phyloP scores from a whole-genome alignment of 331 rosid species.

The Malus hybrid region DNA sequence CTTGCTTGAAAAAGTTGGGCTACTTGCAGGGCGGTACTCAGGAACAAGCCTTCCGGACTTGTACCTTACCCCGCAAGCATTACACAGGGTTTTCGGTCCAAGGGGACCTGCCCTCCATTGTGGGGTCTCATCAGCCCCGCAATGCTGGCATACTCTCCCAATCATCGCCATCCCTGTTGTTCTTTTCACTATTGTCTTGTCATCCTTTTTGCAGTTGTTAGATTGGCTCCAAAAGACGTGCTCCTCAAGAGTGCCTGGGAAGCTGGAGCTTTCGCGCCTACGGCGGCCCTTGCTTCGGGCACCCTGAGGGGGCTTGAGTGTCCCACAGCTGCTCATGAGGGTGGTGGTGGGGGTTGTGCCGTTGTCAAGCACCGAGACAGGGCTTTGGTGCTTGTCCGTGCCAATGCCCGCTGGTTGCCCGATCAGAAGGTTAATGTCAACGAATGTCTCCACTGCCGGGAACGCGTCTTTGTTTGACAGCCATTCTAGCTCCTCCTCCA shows the following conservation, averaged over 20 bases:
- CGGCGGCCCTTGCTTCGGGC: conserved; percentile 52
- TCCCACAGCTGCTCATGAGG: conserved; percentile 43
- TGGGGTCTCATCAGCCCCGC: conserved; percentile 72
- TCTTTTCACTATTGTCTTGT: conserved; percentile 14
- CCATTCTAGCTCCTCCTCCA: conserved; percentile 90
- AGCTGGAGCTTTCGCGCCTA: conserved; percentile 16
- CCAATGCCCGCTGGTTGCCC: background rate
- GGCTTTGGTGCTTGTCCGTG: conserved; percentile 32
- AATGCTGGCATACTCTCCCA: conserved; percentile 65
- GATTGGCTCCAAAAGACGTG: conserved; percentile 27
- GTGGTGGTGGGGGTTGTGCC: conserved; percentile 46
- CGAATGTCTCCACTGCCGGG: conserved; percentile 63
- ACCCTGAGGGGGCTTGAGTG: conserved; percentile 50
- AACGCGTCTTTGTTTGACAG: conserved; percentile 70
- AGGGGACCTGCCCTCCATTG: conserved; percentile 86
- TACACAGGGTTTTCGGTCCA: conserved; percentile 78
- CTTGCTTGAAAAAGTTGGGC: background rate
- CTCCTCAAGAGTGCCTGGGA: conserved; percentile 19
- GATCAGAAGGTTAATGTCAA: conserved; percentile 12
- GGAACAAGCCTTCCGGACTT: conserved; percentile 71
- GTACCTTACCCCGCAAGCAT: conserved; percentile 77
- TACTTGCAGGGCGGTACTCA: conserved; percentile 49
- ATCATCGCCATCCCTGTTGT: conserved; percentile 1
- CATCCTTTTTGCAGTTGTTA: conserved; percentile 1
- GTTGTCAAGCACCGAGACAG: conserved; percentile 44